phyloP scores from a whole-genome alignment of 176 grass and related monocot genomes.

The Triticum urartu region DNA sequence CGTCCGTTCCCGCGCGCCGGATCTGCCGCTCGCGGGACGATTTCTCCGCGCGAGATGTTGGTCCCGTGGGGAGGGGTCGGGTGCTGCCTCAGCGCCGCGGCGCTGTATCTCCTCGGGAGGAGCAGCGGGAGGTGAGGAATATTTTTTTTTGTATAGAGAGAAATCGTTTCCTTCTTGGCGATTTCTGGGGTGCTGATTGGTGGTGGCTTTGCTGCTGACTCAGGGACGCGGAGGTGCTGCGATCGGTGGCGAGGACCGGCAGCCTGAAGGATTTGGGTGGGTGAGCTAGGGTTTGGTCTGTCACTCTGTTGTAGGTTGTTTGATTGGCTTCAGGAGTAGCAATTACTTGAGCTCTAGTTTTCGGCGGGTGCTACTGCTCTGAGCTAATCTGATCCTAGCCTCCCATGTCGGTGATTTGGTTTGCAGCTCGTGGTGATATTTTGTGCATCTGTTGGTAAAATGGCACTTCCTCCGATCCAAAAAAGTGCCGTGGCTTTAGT shows the following conservation, averaged over 20 bases:
- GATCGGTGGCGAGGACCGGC: conserved; percentile 69
- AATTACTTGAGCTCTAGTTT: neutral
- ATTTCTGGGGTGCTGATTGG: neutral
- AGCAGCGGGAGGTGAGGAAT: conserved; percentile 75
- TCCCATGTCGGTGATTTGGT: neutral
- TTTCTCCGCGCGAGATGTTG: conserved; percentile 33
- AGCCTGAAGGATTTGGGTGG: conserved; percentile 94
- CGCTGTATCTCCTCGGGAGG: conserved; percentile 84
- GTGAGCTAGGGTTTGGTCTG: conserved; percentile 36
- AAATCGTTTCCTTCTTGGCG: neutral
- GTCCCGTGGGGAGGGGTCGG: conserved; percentile 89
- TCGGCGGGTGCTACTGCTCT: neutral
- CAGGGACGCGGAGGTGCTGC: conserved; percentile 81
- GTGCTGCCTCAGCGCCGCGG: conserved; percentile 84
- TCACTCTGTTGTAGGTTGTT: neutral
- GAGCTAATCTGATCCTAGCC: neutral
- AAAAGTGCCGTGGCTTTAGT: too few relatives aligned
- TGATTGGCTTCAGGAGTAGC: neutral
- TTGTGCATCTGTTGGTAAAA: neutral
- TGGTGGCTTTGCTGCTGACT: neutral
- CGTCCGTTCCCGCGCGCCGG: neutral
- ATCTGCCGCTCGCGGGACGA: neutral
- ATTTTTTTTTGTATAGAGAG: neutral
- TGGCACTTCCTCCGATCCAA: too few relatives aligned
- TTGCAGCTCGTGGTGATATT: neutral